Percentiles rank a stretch among this genome's conserved stretches.
These are phyloP conservation scores for Cyanophora paradoxa DNA, from an alignment of 78 protist genomes.

Conservation along the genomic window DNA sequence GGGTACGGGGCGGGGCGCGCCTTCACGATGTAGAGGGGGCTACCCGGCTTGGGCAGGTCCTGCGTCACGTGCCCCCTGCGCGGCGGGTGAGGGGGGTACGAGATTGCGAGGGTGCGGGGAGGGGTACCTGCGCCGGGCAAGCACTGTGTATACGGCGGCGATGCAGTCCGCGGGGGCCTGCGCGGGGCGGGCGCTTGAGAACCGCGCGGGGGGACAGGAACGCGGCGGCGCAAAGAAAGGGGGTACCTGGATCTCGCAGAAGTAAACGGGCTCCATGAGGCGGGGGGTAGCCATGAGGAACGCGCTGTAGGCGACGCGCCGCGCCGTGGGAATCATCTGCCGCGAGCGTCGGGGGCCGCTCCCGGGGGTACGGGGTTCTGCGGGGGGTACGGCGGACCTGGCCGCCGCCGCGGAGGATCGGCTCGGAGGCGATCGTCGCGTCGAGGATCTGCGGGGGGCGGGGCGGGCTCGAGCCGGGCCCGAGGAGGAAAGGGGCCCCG, in stretches of 20 bases:
- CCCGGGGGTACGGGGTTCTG: too few relatives aligned
- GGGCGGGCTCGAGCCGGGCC: too few relatives aligned
- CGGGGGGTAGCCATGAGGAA: constrained; percentile 88
- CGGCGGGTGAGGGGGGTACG: neutral
- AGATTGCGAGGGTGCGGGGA: neutral
- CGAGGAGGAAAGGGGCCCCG: too few relatives aligned
- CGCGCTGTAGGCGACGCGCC: constrained; percentile 84
- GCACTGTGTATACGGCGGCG: constrained; percentile 77
- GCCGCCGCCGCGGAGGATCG: constrained; percentile 23
- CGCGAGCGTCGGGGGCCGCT: too few relatives aligned
- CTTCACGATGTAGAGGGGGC: constrained; percentile 78
- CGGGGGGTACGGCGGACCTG: too few relatives aligned
- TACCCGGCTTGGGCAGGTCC: constrained; percentile 80
- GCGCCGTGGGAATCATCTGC: constrained; percentile 69
- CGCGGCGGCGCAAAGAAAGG: too few relatives aligned
- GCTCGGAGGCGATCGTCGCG: constrained; percentile 66
- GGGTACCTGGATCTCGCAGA: constrained; percentile 64
- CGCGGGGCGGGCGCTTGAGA: too few relatives aligned
- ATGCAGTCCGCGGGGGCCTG: constrained; percentile 84
- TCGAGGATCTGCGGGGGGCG: too few relatives aligned
- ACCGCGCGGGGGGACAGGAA: too few relatives aligned
- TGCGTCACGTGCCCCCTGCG: constrained; percentile 36
- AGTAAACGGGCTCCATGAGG: constrained; percentile 93
- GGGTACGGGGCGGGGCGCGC: constrained; percentile 2
- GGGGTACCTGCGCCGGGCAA: constrained; percentile 70